phyloP scores from a whole-genome alignment of 352 stramenopile genomes.

The Phytophthora aleatoria region DNA sequence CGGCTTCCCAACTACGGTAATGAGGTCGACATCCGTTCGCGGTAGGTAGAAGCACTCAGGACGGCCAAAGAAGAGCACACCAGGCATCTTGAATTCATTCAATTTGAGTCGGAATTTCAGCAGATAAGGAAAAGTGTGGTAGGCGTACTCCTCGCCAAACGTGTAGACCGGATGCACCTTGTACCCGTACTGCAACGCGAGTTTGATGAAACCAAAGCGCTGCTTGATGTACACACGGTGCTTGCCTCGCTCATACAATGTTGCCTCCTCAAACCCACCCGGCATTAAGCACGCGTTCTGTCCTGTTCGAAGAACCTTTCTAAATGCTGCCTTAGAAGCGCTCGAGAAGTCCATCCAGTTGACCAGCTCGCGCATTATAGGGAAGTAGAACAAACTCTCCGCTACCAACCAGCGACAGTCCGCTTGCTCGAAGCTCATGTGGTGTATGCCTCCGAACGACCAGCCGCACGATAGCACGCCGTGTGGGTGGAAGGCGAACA shows the following conservation, averaged over 20 bases:
- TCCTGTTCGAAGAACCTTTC: conserved; percentile 41
- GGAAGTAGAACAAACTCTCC: conserved; percentile 66
- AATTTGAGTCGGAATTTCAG: conserved; percentile 76
- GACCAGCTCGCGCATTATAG: conserved; percentile 57
- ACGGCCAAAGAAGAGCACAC: conserved; percentile 73
- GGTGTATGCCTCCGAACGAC: conserved; percentile 53
- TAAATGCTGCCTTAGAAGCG: conserved; percentile 49
- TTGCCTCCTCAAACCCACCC: conserved; percentile 94
- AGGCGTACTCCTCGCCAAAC: conserved; percentile 92
- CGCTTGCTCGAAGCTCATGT: conserved; percentile 47
- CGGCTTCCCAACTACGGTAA: conserved; percentile 88
- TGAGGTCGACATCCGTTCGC: conserved; percentile 63
- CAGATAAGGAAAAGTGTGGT: conserved; percentile 79
- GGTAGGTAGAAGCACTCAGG: conserved; percentile 87
- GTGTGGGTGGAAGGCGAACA: conserved; percentile 68
- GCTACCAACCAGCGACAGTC: conserved; percentile 65
- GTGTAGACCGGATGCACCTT: conserved; percentile 89
- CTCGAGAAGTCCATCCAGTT: conserved; percentile 60
- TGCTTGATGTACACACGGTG: conserved; percentile 92
- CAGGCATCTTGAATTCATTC: conserved; percentile 85
- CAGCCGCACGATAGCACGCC: conserved; percentile 63
- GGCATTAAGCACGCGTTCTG: conserved; percentile 81
- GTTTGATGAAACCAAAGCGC: conserved; percentile 92
- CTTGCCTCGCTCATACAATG: conserved; percentile 69
- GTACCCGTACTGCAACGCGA: conserved; percentile 90